Evolutionary conservation across 768 basidiomycete genomes (phyloP).

Genomic region (Lentinula detonsa): DNA sequence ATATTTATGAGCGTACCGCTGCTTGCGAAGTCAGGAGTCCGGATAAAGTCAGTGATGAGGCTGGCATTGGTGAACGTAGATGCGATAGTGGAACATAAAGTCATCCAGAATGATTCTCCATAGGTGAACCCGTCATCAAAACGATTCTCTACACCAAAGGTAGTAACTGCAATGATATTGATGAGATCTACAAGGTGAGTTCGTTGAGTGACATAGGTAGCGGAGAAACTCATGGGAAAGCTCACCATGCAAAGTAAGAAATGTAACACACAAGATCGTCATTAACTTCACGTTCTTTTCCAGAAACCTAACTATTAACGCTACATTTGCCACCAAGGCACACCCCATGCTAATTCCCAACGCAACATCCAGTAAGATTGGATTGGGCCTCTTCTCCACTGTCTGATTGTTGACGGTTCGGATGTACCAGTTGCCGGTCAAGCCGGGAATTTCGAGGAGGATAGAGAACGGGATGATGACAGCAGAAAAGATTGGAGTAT

Average conservation of each 20-base stretch:
- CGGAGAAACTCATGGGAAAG: not conserved
- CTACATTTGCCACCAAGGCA: conserved; percentile 62
- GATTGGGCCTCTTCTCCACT: conserved; percentile 47
- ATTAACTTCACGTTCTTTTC: conserved; percentile 58
- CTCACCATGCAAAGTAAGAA: conserved; percentile 68
- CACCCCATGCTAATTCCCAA: conserved; percentile 63
- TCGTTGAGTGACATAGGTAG: not conserved
- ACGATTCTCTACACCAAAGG: conserved; percentile 59
- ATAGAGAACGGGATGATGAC: conserved; percentile 71
- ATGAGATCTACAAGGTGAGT: conserved; percentile 48
- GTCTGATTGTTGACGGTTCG: conserved; percentile 39
- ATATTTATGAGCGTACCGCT: conserved; percentile 40
- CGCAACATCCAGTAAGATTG: conserved; percentile 52
- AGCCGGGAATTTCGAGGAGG: conserved; percentile 75
- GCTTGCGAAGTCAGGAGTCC: conserved; percentile 54
- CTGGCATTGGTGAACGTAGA: conserved; percentile 64
- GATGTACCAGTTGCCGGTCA: conserved; percentile 74
- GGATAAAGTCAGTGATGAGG: conserved; percentile 53
- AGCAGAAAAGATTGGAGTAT: conserved; percentile 60
- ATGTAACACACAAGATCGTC: conserved; percentile 59
- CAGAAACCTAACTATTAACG: conserved; percentile 64
- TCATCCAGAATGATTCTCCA: conserved; percentile 70
- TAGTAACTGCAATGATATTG: conserved; percentile 51
- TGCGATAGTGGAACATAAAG: conserved; percentile 65
- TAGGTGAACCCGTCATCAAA: conserved; percentile 66